Evolutionary conservation across 345 rosid species (phyloP).

Genomic region (Euphorbia peplus): DNA sequence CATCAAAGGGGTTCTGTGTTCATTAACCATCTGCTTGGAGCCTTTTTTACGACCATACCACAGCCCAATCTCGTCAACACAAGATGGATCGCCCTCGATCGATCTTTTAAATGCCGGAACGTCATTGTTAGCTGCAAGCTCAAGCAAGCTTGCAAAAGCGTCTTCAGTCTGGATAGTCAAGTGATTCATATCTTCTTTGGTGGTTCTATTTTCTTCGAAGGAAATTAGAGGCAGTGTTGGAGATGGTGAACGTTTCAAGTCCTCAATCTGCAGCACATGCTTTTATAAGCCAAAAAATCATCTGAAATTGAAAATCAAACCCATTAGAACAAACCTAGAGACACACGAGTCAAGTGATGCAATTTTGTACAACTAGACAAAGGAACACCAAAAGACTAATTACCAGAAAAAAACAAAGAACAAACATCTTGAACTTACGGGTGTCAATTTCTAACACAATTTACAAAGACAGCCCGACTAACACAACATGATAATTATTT

Average conservation of each 20-base stretch:
- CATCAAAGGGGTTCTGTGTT: conserved; percentile 84
- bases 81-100: conserved; percentile 55
- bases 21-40: conserved; percentile 74
- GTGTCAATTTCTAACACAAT: too few species aligned
- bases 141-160: conserved; percentile 79
- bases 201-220: conserved; percentile 34
- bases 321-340: conserved; percentile 20
- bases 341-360: neutral
- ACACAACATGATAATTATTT: too few species aligned
- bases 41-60: conserved; percentile 95
- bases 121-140: conserved; percentile 91
- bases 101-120: conserved; percentile 54
- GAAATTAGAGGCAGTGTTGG: conserved; percentile 23
- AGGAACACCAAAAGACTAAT: conserved; percentile 5
- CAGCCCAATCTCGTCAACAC: conserved; percentile 67
- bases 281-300: conserved; percentile 40
- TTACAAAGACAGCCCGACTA: too few species aligned
- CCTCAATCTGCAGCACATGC: conserved; percentile 49
- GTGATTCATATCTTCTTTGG: conserved; percentile 60
- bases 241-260: conserved; percentile 32
- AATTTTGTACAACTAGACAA: conserved; percentile 9
- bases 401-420: neutral
- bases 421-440: neutral
- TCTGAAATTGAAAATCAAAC: conserved; percentile 24
- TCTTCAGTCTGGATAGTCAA: conserved; percentile 77